Evolutionary conservation across 495 filamentous ascomycete species (phyloP).

Genomic region (Zalerion maritima): DNA sequence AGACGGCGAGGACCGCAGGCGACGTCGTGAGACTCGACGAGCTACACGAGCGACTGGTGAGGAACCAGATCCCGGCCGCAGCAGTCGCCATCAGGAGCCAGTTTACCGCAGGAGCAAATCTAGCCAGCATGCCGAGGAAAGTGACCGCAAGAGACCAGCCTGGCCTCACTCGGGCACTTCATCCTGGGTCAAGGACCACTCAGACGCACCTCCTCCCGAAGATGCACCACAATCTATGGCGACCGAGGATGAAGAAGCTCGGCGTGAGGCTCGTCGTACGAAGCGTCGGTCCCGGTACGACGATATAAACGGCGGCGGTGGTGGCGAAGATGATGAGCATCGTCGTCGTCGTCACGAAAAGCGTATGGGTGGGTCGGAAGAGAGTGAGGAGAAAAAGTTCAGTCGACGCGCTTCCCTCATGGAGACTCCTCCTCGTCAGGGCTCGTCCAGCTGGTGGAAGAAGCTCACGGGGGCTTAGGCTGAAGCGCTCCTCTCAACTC

Average conservation of each 20-base stretch:
- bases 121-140: conserved; percentile 16
- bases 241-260: conserved; percentile 29
- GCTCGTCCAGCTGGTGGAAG: conserved; percentile 43
- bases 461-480: conserved; percentile 25
- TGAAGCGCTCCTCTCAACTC: too few relatives aligned
- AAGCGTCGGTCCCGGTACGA: conserved; percentile 30
- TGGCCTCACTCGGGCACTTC: conserved; percentile 43
- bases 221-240: conserved; percentile 15
- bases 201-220: conserved; percentile 39
- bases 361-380: conserved; percentile 24
- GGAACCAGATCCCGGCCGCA: conserved; percentile 10
- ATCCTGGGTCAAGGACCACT: conserved; percentile 46
- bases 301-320: conserved; percentile 18
- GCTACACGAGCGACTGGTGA: conserved; percentile 19
- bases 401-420: conserved; percentile 21
- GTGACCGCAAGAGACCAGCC: conserved; percentile 18
- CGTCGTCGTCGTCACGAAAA: conserved; percentile 31
- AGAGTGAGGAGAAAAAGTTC: conserved; percentile 23
- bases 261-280: conserved; percentile 27
- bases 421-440: conserved; percentile 29
- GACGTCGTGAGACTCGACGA: conserved; percentile 31
- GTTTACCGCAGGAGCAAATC: conserved; percentile 30
- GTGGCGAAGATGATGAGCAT: conserved; percentile 30
- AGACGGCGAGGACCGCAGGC: conserved; percentile 36
- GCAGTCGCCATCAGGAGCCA: conserved; percentile 21